Evolutionary conservation across 202 grass and related monocot genomes (phyloP), one percentile per base, ranked within the genome.

Genomic region (Carex arenaria): DNA sequence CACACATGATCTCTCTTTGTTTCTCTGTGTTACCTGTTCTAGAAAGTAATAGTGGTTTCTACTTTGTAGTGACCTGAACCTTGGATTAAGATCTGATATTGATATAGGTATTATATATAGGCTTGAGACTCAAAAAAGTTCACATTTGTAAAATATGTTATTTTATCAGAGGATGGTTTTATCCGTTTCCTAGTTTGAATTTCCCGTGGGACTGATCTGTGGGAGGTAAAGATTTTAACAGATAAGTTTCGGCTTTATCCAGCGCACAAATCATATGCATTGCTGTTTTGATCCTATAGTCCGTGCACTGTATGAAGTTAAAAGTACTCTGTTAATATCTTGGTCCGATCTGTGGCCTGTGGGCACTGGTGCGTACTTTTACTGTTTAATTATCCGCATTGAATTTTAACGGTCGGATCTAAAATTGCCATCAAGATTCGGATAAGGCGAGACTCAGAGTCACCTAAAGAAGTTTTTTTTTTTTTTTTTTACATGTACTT

Each of bases 1-100:
- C 83, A 73, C 87, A 89, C 87, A 89, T 40, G 38, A 40, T 89
- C 6, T 51, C 30, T 80, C 31, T 67, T 5, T 40, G 36, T 40
- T 40, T 36, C 20, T 52, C 34, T 22, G 66, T 22, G 11, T 36
- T 45, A 17, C 61, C 38, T 52, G 0, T 82, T 13, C 4, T 67
- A 36, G 42, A 63, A 43, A 51, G 28, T 7, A 54, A 61, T 9
- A 61, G 77, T 43, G 28, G 55, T 60, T 60, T 61, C 6, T 13
- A 49, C 3, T 59, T 59, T 8, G 18, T 7, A 59, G 68, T 19
- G 26, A 49, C 11, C 15, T 72, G 26, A 38, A 32, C 68, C n/a
- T 72, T 45, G 6, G 68, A 12, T 38, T 72, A n/a, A 72, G 6
- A 72, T 11, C 18, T 23, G 71, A 15, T 12, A 76, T 10, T 17